Evolutionary conservation across 257 asterid species (phyloP).

Genomic region (Cordia subcordata): DNA sequence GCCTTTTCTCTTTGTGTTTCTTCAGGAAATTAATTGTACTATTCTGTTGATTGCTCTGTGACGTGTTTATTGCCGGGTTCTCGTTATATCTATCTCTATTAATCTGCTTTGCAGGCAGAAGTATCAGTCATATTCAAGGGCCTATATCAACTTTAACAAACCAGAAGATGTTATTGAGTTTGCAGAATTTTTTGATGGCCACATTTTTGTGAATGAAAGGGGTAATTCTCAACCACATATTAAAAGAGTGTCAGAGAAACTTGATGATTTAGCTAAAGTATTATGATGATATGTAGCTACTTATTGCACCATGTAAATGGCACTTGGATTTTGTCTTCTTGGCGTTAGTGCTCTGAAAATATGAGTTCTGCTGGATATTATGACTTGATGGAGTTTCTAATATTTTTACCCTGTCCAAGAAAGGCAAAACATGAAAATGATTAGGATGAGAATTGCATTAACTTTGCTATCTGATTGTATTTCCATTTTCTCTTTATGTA

Average conservation of each 20-base stretch:
- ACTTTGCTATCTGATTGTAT: background rate
- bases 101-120: constrained; percentile 65
- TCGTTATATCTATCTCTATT: background rate
- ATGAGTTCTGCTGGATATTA: background rate
- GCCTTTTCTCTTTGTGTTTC: background rate
- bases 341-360: background rate
- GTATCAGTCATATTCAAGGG: constrained; percentile 63
- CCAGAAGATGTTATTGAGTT: constrained; percentile 90
- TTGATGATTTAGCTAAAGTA: background rate
- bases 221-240: constrained; percentile 39
- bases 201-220: constrained; percentile 91
- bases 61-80: background rate
- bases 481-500: constrained; percentile 12
- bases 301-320: background rate
- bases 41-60: background rate
- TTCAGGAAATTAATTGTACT: background rate
- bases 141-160: constrained; percentile 67
- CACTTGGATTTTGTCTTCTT: background rate
- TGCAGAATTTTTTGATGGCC: constrained; percentile 88
- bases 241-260: background rate
- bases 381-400: background rate
- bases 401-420: background rate
- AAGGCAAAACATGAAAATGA: background rate
- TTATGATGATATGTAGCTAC: background rate
- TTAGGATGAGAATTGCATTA: background rate